Evolutionary conservation across 2,329 filamentous ascomycete species (phyloP).

Genomic region (Exophiala sideris): DNA sequence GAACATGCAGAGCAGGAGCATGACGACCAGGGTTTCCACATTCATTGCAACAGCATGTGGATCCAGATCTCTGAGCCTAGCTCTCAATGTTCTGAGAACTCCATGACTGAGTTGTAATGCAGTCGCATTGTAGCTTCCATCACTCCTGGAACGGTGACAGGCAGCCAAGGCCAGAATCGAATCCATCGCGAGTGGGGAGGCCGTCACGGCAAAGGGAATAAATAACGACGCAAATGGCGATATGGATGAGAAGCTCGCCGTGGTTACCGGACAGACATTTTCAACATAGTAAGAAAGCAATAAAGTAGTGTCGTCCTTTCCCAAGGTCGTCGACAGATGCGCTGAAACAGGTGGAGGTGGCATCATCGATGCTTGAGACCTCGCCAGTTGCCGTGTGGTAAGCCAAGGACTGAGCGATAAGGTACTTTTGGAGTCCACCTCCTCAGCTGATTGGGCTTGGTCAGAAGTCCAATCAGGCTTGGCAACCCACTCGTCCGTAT

Average conservation of each 20-base stretch:
- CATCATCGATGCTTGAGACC: neutral
- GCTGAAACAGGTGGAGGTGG: neutral
- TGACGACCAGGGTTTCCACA: slow-evolving; percentile 37
- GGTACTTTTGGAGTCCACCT: neutral
- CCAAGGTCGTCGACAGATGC: too few species aligned
- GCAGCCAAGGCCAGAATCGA: slow-evolving; percentile 13
- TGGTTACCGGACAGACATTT: slow-evolving; percentile 8
- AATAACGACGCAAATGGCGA: slow-evolving; percentile 12
- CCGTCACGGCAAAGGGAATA: slow-evolving; percentile 10
- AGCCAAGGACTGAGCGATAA: neutral
- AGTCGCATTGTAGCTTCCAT: slow-evolving; percentile 3
- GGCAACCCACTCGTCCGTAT: neutral
- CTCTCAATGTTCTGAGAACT: slow-evolving; percentile 33
- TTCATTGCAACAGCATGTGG: slow-evolving; percentile 20
- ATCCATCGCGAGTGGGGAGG: slow-evolving; percentile 8
- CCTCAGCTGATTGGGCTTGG: neutral
- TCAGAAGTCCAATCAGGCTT: neutral
- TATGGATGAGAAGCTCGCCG: slow-evolving; percentile 2
- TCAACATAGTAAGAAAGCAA: slow-evolving; percentile 15
- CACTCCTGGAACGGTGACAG: slow-evolving; percentile 11
- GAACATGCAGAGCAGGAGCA: slow-evolving; percentile 48
- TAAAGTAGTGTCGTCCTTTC: neutral
- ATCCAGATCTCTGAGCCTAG: slow-evolving; percentile 12
- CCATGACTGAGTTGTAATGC: slow-evolving; percentile 6
- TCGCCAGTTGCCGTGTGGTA: neutral